Percentiles rank a stretch among this genome's conserved stretches.
These are phyloP conservation scores for Lipomyces chichibuensis DNA, from an alignment of 805 yeast genomes.

Conservation along the genomic window DNA sequence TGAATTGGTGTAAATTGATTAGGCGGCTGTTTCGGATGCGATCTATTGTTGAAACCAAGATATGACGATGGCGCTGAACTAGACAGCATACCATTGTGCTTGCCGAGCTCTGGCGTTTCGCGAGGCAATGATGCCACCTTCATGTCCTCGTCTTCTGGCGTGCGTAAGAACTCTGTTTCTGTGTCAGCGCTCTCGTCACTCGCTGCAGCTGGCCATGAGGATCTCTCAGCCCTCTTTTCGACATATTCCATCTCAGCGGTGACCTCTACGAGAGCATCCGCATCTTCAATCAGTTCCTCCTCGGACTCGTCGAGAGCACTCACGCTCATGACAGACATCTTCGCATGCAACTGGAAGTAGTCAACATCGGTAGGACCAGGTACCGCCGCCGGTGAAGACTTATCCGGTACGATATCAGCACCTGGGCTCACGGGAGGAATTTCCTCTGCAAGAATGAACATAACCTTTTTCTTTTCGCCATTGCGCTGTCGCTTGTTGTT, in stretches of 20 bases:
- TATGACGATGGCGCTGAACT: constrained; percentile 8
- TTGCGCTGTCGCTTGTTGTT: constrained; percentile 23
- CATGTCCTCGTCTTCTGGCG: constrained; percentile 4
- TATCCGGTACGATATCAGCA: constrained; percentile 23
- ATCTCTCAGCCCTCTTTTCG: background rate
- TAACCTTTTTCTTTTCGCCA: constrained; percentile 30
- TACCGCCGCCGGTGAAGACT: background rate
- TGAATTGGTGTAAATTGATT: background rate
- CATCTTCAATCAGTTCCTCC: constrained; percentile 20
- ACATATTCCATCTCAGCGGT: background rate
- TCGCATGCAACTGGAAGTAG: constrained; percentile 21
- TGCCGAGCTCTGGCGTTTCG: background rate
- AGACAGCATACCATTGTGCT: background rate
- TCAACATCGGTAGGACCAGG: constrained; percentile 4
- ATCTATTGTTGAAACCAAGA: background rate
- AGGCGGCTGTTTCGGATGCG: background rate
- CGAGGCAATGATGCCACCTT: background rate
- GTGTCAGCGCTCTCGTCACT: constrained; percentile 1
- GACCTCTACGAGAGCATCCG: constrained; percentile 2
- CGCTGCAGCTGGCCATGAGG: background rate
- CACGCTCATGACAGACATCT: constrained; percentile 15
- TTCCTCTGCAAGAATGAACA: constrained; percentile 27
- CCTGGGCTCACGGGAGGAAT: constrained; percentile 33
- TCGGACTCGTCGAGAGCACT: constrained; percentile 8
- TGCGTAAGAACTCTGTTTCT: background rate